Percentiles rank a stretch among this genome's conserved stretches.
Evolutionary conservation across 2,329 filamentous ascomycete species (phyloP).

Genomic region (Mariannaea elegans): DNA sequence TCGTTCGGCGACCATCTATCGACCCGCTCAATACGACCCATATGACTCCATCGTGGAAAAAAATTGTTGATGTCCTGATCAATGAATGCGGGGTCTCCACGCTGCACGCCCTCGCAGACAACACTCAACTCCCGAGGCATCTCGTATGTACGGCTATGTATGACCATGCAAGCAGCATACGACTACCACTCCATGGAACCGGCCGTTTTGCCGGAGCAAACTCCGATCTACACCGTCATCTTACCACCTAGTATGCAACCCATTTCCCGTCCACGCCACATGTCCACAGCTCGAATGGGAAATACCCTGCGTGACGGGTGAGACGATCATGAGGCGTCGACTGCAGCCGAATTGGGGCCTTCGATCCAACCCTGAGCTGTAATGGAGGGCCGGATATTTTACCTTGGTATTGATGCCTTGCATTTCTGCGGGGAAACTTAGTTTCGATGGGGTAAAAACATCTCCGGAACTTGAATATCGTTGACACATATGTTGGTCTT

Average conservation of each 20-base stretch:
- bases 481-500: too few relatives aligned
- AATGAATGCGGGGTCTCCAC: constrained; percentile 29
- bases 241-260: background rate
- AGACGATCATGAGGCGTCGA: constrained; percentile 8
- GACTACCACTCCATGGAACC: background rate
- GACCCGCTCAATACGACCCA: background rate
- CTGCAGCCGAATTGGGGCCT: background rate
- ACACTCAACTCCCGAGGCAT: background rate
- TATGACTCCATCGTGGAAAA: background rate
- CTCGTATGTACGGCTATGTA: background rate
- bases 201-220: background rate
- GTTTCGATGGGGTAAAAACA: constrained; percentile 35
- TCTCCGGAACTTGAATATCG: constrained; percentile 11
- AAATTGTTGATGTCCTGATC: background rate
- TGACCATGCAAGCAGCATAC: background rate
- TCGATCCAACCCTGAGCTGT: background rate
- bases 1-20: constrained; percentile 6
- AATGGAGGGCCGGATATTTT: constrained; percentile 12
- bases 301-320: constrained; percentile 28
- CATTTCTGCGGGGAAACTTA: constrained; percentile 26
- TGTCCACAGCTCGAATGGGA: constrained; percentile 23
- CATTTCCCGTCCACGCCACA: background rate
- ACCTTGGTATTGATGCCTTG: constrained; percentile 5
- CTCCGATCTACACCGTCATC: background rate
- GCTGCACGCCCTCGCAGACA: constrained; percentile 11